Evolutionary conservation across 2,329 filamentous ascomycete genomes (phyloP), one percentile per base, ranked within the genome.

Genomic region (Gremmenia infestans): DNA sequence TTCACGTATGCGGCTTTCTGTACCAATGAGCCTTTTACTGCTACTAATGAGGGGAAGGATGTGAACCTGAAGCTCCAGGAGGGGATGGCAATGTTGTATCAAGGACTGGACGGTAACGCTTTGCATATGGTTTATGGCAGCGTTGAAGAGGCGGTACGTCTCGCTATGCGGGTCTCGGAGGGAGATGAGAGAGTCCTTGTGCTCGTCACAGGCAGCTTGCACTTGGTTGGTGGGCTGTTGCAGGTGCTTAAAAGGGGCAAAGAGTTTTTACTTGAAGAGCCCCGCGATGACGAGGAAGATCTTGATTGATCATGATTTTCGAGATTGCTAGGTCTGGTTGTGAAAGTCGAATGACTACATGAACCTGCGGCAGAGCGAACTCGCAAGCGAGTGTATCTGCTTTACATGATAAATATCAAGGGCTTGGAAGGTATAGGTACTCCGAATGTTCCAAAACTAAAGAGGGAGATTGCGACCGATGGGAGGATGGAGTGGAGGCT

Each of bases 1-100:
- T 96, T 97, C 69, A 81, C 81, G 2, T 81, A 88, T 58, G 91
- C 86, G 11, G 76, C 96, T 6, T 96, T 96, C 71, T 90, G 88
- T 56, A 86, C 89, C 1, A 96, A 96, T 66, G 54, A 80, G 25
- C 86, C 84, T 2, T 87, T 82, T 66, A 78, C 75, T 14, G 73
- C 79, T 32, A n/a, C 35, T 8, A 39, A 56, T 8, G 25, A 55
- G 14, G 43, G n/a, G 0, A 49, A 84, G 1, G 75, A 80, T 54
- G 76, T 22, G 17, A 3, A 74, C 14, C 68, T 88, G 36, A 77
- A 75, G 1, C 86, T 91, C 3, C 91, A 96, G 71, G 77, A 79
- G n/a, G 77, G 76, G 4, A 78, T 90, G 0, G 86, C 85, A 1
- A 70, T 76, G 14, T 76, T 77, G 1, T 89, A 89, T 83, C 68